These are phyloP conservation scores for Fraxinus platypoda DNA, from an alignment of 305 asterid genomes.

Conservation along the genomic window DNA sequence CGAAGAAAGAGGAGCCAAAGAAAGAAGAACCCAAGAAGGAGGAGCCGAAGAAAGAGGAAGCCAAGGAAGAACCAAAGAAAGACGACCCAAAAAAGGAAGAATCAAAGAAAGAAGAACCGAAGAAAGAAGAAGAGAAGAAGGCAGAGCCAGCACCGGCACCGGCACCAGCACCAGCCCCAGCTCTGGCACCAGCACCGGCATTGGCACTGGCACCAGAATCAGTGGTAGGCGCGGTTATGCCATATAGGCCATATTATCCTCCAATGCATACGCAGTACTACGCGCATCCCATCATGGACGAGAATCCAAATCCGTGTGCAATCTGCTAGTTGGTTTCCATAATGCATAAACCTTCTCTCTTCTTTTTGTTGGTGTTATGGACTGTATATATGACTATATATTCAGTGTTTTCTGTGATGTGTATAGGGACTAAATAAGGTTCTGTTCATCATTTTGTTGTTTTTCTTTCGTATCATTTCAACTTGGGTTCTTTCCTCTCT, in stretches of 20 bases:
- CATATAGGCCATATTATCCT: constrained; percentile 57
- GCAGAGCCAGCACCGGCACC: neutral
- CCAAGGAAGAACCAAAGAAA: constrained; percentile 37
- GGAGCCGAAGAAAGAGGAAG: constrained; percentile 42
- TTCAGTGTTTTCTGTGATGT: constrained; percentile 4
- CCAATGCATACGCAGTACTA: constrained; percentile 55
- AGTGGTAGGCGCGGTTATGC: constrained; percentile 40
- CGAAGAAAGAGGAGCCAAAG: constrained; percentile 77
- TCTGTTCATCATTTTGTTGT: constrained; percentile 23
- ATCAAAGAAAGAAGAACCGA: constrained; percentile 27
- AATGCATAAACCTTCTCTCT: neutral
- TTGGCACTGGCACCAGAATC: constrained; percentile 26
- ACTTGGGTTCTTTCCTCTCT: constrained; percentile 4
- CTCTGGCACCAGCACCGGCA: neutral
- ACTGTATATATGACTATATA: neutral
- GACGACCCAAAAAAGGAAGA: constrained; percentile 44
- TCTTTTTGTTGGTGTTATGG: neutral
- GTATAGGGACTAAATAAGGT: constrained; percentile 18
- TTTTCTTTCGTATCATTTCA: constrained; percentile 6
- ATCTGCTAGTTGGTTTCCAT: constrained; percentile 36
- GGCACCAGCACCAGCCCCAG: neutral
- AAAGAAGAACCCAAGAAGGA: constrained; percentile 42
- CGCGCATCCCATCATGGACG: constrained; percentile 66
- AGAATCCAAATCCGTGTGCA: constrained; percentile 74
- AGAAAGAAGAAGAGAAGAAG: constrained; percentile 39